Conservation (phyloP, 2,329 filamentous ascomycete species). For the Blastomyces gilchristii region DNA sequence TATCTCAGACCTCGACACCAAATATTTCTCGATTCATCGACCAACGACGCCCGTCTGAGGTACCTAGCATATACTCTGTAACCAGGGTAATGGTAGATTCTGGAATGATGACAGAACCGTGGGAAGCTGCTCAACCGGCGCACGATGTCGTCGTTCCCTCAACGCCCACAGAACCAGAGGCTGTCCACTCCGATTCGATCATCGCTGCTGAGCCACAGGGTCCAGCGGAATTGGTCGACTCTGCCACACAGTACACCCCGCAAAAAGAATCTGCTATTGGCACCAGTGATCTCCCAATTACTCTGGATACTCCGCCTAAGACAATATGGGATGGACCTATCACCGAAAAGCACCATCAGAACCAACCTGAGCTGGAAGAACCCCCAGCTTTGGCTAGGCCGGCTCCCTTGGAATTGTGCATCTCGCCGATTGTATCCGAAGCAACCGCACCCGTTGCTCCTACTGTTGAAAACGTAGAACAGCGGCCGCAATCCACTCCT, state of each 20-base stretch:
- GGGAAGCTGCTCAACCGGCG: conserved; percentile 30
- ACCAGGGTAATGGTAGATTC: conserved; percentile 46
- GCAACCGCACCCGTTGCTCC: conserved; percentile 36
- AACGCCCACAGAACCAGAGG: conserved; percentile 16
- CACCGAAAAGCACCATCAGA: conserved; percentile 3
- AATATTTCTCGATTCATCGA: conserved; percentile 15
- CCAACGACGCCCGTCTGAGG: conserved; percentile 14
- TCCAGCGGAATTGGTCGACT: conserved; percentile 26
- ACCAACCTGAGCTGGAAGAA: background rate
- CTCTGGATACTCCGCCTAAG: conserved; percentile 32
- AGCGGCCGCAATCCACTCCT: conserved; percentile 21
- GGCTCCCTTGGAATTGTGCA: conserved; percentile 20
- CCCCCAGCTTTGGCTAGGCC: conserved; percentile 13
- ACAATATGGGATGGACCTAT: conserved; percentile 31
- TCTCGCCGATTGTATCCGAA: conserved; percentile 27
- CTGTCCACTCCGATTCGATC: conserved; percentile 13
- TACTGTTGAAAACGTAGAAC: conserved; percentile 25
- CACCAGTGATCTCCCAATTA: conserved; percentile 20
- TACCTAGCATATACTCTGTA: conserved; percentile 1
- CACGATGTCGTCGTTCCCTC: background rate
- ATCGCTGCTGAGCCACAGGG: conserved; percentile 16
- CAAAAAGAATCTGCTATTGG: conserved; percentile 19
- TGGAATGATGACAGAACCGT: conserved; percentile 53
- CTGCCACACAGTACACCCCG: conserved; percentile 36
- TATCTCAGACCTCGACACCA: conserved; percentile 33